These are phyloP conservation scores for Candida ponderosae DNA, from an alignment of 805 yeast species.

Conservation along the genomic window DNA sequence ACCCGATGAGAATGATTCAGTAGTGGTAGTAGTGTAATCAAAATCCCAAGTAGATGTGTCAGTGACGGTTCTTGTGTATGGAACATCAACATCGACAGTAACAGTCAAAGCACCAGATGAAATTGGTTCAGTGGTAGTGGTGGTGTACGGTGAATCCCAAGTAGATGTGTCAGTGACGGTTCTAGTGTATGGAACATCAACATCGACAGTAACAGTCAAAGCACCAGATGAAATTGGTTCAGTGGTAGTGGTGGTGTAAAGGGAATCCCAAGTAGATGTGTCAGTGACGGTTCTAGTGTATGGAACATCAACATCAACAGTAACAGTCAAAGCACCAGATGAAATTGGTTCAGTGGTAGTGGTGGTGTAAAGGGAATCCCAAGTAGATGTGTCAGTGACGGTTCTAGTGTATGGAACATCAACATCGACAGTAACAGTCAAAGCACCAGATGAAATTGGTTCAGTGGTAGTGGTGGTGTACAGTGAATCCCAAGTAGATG, in stretches of 20 bases:
- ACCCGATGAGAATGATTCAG: too few relatives aligned
- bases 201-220: constrained; percentile 1
- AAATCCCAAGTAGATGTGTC: neutral
- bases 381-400: neutral
- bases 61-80: neutral
- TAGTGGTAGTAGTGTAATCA: too few relatives aligned
- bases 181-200: neutral
- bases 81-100: constrained; percentile 1
- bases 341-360: constrained; percentile 1
- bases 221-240: constrained; percentile 1
- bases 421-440: constrained; percentile 1
- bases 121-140: constrained; percentile 1
- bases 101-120: constrained; percentile 1
- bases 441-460: constrained; percentile 1
- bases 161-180: neutral
- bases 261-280: neutral
- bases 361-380: constrained; percentile 2
- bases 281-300: neutral
- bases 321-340: constrained; percentile 1
- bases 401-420: neutral
- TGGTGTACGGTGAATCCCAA: constrained; percentile 1
- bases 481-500: neutral
- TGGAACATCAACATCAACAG: constrained; percentile 1
- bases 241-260: constrained; percentile 1
- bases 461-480: constrained; percentile 2